Evolutionary conservation across 2,329 filamentous ascomycete genomes (phyloP), one percentile per base, ranked within the genome.

Genomic region (Colletotrichum zoysiae): DNA sequence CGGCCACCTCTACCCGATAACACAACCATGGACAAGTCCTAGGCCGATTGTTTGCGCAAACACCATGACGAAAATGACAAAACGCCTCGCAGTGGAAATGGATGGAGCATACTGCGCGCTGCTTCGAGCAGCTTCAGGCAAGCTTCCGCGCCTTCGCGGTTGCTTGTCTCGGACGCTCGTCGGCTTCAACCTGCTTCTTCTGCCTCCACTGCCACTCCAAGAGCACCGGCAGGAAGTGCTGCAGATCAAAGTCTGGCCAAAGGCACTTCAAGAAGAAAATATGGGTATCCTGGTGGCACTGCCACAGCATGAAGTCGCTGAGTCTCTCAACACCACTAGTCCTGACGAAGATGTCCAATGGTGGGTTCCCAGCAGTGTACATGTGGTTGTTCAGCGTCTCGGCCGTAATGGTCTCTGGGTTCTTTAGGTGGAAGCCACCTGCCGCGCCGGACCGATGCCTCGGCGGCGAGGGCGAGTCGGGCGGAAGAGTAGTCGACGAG

Each of bases 271-370:
- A 83, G 79, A 98, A 99, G 71, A 97, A 94, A 74, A 99, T 92
- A 72, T 97, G 93, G 0, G 96, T 98, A 74, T 95, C 87, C 78
- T 97, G 90, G 79, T 98, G 95, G 77, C 94, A 96, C 82, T 99
- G 96, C 96, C 96, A 99, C 44, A 99, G 90, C 95, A 99, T 96
- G 78, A 98, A 99, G 80, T 99, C 96, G 79, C 95, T 98, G 71
- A 99, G 85, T 60, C 96, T 89, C 81, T 95, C 92, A 18, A 99
- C 96, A 38, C 95, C 95, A 74, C 95, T 98, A 5, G 96, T 99
- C 62, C 96, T 90, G 62, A 99, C 88, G 66, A 99, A 91, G 16
- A 99, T 87, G 78, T 99, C 96, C 53, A 98, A 85, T 0, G 96
- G 96, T 20, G 96, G 96, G 74, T 93, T 91, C 65, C 90, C 90